Evolutionary conservation across 2,329 filamentous ascomycete species (phyloP), one percentile per base, ranked within the genome.

Genomic region (Raffaelea albimanens): DNA sequence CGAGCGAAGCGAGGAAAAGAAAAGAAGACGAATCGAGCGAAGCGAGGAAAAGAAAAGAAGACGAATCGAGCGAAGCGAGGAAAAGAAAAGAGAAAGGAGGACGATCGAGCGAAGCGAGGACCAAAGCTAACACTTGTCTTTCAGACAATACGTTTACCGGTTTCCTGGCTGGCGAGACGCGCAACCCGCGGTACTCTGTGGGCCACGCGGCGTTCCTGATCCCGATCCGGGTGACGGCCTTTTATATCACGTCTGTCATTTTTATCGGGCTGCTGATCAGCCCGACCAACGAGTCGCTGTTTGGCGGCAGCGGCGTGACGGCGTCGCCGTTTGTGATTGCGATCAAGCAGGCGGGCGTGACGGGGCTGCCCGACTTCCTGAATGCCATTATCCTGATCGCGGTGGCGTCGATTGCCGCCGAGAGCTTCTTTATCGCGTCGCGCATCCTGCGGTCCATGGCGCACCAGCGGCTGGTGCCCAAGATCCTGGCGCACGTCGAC

Each of bases 371-470:
- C 20, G 43, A 45, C n/a, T 45, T 45, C 20, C 20, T 45, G 9
- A 45, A 45, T 25, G 34, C 21, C 3, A 22, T 45, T 33, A 45
- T 45, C 9, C 10, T 43, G 21, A n/a, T 43, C 3, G 40, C 40
- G 11, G 40, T 43, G 21, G 20, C 25, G 14, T 38, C 34, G 5
- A 38, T 80, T 25, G 75, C 74, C 21, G 74, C 78, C n/a, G 78
- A 76, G 0, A 71, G 71, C 43, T 72, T 79, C 4, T 81, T 77
- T 50, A 76, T 76, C 33, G 73, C 73, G 5, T 76, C 73, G 21
- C 74, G 78, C 46, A 80, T 76, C 2, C 63, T 81, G 3, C 72
- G 73, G 0, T 77, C 76, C 7, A 63, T 81, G 4, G 73, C 76
- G 0, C 73, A 79, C 56, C 73, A 79, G 51, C 71, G 73, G 3